Conservation (phyloP, 345 rosid genomes). For the Hypericum perforatum region DNA sequence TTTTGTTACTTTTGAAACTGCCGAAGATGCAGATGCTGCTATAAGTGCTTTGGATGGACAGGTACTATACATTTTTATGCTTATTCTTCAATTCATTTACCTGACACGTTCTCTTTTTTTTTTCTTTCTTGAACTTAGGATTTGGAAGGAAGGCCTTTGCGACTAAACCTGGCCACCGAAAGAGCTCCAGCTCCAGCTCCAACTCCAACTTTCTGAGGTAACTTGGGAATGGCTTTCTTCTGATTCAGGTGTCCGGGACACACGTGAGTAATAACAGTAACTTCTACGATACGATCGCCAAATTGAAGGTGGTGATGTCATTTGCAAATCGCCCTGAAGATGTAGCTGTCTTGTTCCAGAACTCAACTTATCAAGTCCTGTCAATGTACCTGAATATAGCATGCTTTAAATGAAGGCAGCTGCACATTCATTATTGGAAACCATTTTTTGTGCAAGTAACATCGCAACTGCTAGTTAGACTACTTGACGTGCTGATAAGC, state of each 20-base stretch:
- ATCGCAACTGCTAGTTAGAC: too few relatives aligned
- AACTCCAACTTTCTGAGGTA: slow-evolving; percentile 19
- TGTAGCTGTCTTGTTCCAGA: too few relatives aligned
- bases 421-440: too few relatives aligned
- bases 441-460: too few relatives aligned
- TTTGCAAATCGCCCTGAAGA: too few relatives aligned
- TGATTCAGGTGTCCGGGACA: slow-evolving; percentile 31
- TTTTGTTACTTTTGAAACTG: slow-evolving; percentile 65
- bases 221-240: slow-evolving; percentile 40
- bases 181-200: slow-evolving; percentile 36
- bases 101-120: slow-evolving; percentile 1
- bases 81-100: not conserved
- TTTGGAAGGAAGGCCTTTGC: slow-evolving; percentile 78
- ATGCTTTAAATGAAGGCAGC: too few relatives aligned
- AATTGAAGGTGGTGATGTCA: too few relatives aligned
- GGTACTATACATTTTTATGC: slow-evolving; percentile 34
- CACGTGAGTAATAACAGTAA: not conserved
- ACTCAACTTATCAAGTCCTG: too few relatives aligned
- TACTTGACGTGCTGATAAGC: too few relatives aligned
- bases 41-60: slow-evolving; percentile 60
- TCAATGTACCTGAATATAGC: too few relatives aligned
- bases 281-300: too few relatives aligned
- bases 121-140: slow-evolving; percentile 37
- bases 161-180: slow-evolving; percentile 57
- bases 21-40: slow-evolving; percentile 49